phyloP scores from a whole-genome alignment of 1,284 basidiomycete species.

The Volvariella surrecta region DNA sequence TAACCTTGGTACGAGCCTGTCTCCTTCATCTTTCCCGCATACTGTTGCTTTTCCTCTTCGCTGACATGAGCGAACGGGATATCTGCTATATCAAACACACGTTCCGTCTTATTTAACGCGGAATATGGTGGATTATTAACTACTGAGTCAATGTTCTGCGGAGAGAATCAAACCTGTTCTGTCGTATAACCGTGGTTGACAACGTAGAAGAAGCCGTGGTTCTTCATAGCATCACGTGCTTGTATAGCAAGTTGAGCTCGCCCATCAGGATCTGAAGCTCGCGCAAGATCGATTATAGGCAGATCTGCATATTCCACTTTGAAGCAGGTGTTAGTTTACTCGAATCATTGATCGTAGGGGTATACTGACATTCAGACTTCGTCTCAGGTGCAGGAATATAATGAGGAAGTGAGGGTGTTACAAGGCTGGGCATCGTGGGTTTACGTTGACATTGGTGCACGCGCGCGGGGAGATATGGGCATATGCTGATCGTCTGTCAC shows the following conservation, averaged over 20 bases:
- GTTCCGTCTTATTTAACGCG: conserved; percentile 28
- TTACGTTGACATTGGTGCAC: neutral
- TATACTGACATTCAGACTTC: conserved; percentile 24
- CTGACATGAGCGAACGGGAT: conserved; percentile 45
- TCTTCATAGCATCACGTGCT: conserved; percentile 48
- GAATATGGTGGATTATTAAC: neutral
- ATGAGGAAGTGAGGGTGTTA: conserved; percentile 18
- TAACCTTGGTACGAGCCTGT: conserved; percentile 53
- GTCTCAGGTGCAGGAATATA: conserved; percentile 27
- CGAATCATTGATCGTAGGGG: neutral
- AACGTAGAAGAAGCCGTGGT: conserved; percentile 57
- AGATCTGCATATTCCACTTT: conserved; percentile 63
- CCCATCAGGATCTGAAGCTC: conserved; percentile 37
- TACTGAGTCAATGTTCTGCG: too few species aligned
- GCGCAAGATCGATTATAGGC: conserved; percentile 53
- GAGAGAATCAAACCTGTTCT: conserved; percentile 25
- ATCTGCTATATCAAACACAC: conserved; percentile 57
- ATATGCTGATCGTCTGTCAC: neutral
- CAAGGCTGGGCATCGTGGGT: conserved; percentile 1
- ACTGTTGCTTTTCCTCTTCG: conserved; percentile 48
- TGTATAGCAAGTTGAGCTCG: conserved; percentile 36
- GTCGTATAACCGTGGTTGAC: conserved; percentile 47
- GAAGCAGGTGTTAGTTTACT: neutral
- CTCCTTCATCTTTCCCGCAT: conserved; percentile 38
- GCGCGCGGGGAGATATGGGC: neutral